These are phyloP conservation scores for Spinacia oleracea DNA, from an alignment of 179 eudicot genomes.

Conservation along the genomic window DNA sequence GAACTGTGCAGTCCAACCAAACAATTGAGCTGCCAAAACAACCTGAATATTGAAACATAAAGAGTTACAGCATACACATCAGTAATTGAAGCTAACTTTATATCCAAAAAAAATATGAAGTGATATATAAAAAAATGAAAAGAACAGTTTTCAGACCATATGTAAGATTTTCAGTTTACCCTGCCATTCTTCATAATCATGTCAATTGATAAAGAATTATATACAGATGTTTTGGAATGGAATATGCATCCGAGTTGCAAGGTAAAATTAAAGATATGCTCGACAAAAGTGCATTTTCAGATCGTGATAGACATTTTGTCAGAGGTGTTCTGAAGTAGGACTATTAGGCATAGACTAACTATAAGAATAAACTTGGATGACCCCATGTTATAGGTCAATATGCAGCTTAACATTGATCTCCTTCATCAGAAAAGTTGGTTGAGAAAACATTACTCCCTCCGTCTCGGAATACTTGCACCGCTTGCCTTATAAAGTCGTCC, in stretches of 20 bases:
- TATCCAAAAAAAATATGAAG: too few relatives aligned
- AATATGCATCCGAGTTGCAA: neutral
- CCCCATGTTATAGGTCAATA: neutral
- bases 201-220: neutral
- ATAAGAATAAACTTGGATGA: neutral
- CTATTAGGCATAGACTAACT: neutral
- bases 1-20: conserved; percentile 83
- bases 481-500: too few relatives aligned
- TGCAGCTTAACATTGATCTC: neutral
- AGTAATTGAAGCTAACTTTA: neutral
- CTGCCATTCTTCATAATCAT: neutral
- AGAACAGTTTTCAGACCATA: too few relatives aligned
- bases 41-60: conserved; percentile 46
- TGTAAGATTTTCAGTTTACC: neutral
- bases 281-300: neutral
- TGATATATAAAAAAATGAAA: too few relatives aligned
- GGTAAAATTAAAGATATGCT: neutral
- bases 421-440: neutral
- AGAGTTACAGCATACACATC: neutral
- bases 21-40: conserved; percentile 69
- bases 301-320: neutral
- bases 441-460: too few relatives aligned
- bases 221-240: neutral
- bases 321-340: neutral
- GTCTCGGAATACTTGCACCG: too few relatives aligned